Conservation (phyloP, 345 rosid species). For the Barbarea vulgaris region DNA sequence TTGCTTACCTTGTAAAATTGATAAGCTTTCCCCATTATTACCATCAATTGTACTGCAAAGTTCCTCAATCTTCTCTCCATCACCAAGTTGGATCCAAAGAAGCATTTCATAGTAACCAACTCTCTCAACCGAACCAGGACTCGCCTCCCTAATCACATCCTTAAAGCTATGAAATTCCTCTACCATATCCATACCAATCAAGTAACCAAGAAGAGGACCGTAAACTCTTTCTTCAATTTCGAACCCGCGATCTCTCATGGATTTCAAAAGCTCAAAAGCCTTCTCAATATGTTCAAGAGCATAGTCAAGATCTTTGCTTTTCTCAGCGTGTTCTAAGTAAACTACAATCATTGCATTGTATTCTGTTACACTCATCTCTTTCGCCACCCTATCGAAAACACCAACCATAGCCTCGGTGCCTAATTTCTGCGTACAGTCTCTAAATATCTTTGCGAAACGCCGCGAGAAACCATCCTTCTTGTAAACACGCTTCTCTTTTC, state of each 20-base stretch:
- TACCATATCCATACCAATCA: slow-evolving; percentile 68
- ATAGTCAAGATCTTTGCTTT: slow-evolving; percentile 47
- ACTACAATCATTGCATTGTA: slow-evolving; percentile 57
- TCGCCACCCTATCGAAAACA: slow-evolving; percentile 57
- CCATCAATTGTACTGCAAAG: slow-evolving; percentile 48
- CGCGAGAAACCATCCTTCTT: slow-evolving; percentile 41
- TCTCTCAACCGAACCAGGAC: slow-evolving; percentile 45
- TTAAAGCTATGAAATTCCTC: slow-evolving; percentile 57
- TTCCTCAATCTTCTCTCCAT: slow-evolving; percentile 60
- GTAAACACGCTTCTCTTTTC: slow-evolving; percentile 60
- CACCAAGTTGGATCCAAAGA: slow-evolving; percentile 53
- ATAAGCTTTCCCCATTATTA: slow-evolving; percentile 29
- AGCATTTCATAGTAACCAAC: slow-evolving; percentile 90
- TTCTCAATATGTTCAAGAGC: slow-evolving; percentile 48
- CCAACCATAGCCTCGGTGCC: slow-evolving; percentile 55
- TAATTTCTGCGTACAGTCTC: slow-evolving; percentile 47
- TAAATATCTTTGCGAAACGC: slow-evolving; percentile 46
- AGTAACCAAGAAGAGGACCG: slow-evolving; percentile 65
- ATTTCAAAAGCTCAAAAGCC: slow-evolving; percentile 49
- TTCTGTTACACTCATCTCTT: slow-evolving; percentile 66
- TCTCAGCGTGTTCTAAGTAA: slow-evolving; percentile 56
- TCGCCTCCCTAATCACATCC: slow-evolving; percentile 46
- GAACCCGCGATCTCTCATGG: slow-evolving; percentile 79
- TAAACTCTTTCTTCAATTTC: slow-evolving; percentile 57
- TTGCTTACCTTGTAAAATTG: slow-evolving; percentile 54